Evolutionary conservation across 2,329 filamentous ascomycete species (phyloP).

Genomic region (Pyricularia grisea): DNA sequence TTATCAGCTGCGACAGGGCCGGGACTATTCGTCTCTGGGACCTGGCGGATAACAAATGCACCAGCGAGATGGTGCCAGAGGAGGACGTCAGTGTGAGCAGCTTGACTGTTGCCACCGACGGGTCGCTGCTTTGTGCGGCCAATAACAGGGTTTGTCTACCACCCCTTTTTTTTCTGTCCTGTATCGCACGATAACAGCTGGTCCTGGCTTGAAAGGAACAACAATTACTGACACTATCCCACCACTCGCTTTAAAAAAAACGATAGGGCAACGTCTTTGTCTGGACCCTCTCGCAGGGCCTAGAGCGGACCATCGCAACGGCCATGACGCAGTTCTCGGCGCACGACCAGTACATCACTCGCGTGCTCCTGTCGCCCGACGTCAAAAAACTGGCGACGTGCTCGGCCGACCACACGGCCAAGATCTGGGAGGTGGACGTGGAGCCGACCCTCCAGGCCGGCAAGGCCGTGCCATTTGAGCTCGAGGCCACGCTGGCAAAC

Average conservation of each 20-base stretch:
- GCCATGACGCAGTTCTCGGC: conserved; percentile 84
- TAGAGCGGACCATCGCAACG: conserved; percentile 73
- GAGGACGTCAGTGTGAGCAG: conserved; percentile 90
- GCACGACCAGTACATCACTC: conserved; percentile 87
- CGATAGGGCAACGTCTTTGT: conserved; percentile 88
- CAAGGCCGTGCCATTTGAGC: conserved; percentile 54
- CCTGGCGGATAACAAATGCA: conserved; percentile 91
- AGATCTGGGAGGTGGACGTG: conserved; percentile 92
- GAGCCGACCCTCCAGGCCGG: conserved; percentile 27
- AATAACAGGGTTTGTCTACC: conserved; percentile 64
- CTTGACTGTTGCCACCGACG: conserved; percentile 92
- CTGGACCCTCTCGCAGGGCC: conserved; percentile 82
- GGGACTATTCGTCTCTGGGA: conserved; percentile 96
- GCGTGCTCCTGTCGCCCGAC: conserved; percentile 83
- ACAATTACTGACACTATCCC: not conserved
- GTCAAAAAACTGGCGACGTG: conserved; percentile 92
- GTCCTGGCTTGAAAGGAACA: not conserved
- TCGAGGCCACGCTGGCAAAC: conserved; percentile 79
- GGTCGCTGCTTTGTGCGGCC: conserved; percentile 82
- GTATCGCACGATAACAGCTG: too few relatives aligned
- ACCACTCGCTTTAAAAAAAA: conserved; percentile 8
- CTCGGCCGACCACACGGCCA: conserved; percentile 85
- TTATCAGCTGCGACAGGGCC: conserved; percentile 89
- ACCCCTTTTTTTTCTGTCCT: not conserved
- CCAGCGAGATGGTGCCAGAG: conserved; percentile 90